Evolutionary conservation across 257 asterid species (phyloP).

Genomic region (Primulina tabacum): DNA sequence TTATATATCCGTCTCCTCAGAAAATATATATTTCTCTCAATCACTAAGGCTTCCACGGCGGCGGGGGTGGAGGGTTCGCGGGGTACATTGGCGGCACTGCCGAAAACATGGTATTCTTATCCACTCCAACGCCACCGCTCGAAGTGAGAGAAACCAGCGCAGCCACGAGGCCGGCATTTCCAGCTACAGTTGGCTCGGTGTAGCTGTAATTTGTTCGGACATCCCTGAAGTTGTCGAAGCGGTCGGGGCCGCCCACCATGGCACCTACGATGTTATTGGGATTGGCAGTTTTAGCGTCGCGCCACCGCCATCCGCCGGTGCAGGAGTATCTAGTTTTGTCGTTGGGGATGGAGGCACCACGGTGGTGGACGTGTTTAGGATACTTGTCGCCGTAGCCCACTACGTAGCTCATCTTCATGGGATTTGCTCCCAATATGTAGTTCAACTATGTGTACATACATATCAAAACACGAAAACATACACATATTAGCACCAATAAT

Average conservation of each 20-base stretch:
- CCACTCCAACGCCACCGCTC: constrained; percentile 53
- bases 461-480: no score
- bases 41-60: constrained; percentile 77
- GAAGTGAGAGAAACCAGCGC: constrained; percentile 71
- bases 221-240: constrained; percentile 65
- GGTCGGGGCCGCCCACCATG: constrained; percentile 90
- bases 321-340: constrained; percentile 57
- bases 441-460: constrained; percentile 38
- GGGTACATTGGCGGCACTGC: constrained; percentile 74
- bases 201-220: constrained; percentile 56
- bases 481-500: no score
- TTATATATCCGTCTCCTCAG: neutral
- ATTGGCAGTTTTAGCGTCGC: constrained; percentile 48
- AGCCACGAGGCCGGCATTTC: constrained; percentile 88
- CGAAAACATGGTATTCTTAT: constrained; percentile 62
- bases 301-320: constrained; percentile 74
- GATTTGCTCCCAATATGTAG: constrained; percentile 73
- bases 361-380: constrained; percentile 79
- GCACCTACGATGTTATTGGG: constrained; percentile 72
- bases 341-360: constrained; percentile 76
- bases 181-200: constrained; percentile 86
- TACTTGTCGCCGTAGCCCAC: constrained; percentile 67
- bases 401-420: constrained; percentile 73
- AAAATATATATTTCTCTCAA: neutral
- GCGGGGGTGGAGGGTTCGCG: constrained; percentile 69